phyloP scores from a whole-genome alignment of 2,329 filamentous ascomycete genomes.

The Hypoxylon sp. region DNA sequence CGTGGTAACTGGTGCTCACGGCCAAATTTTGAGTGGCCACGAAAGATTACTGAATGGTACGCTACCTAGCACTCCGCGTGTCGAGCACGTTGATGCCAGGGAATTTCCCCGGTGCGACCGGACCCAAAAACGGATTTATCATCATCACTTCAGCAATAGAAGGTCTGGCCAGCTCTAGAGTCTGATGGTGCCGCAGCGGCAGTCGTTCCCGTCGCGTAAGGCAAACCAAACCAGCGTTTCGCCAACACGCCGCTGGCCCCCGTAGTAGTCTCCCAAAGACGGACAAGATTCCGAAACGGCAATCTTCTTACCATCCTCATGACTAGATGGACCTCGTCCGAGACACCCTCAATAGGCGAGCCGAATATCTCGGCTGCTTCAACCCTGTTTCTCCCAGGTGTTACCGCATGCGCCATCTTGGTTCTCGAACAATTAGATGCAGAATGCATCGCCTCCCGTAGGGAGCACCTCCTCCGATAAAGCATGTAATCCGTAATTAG shows the following conservation, averaged over 20 bases:
- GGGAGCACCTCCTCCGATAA: constrained; percentile 19
- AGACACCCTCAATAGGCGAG: constrained; percentile 37
- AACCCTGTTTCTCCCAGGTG: constrained; percentile 38
- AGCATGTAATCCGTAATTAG: constrained; percentile 7
- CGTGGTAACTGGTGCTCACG: constrained; percentile 20
- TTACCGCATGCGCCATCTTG: constrained; percentile 40
- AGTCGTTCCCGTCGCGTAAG: constrained; percentile 33
- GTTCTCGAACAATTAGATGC: constrained; percentile 35
- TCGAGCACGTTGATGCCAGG: constrained; percentile 48
- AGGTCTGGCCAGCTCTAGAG: constrained; percentile 39
- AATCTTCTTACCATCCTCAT: constrained; percentile 28
- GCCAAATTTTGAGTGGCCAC: constrained; percentile 24
- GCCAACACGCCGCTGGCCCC: constrained; percentile 27
- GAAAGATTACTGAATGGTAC: constrained; percentile 39
- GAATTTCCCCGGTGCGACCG: constrained; percentile 35
- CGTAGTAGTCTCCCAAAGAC: constrained; percentile 20
- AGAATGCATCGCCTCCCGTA: constrained; percentile 9
- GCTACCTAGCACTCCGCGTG: constrained; percentile 39
- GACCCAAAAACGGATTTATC: constrained; percentile 46
- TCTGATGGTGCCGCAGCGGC: constrained; percentile 27
- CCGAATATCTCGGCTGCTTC: constrained; percentile 38
- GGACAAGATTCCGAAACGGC: constrained; percentile 28
- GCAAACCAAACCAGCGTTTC: constrained; percentile 34
- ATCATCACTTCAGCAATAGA: constrained; percentile 50
- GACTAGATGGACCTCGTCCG: constrained; percentile 23